Conservation (phyloP, 2,329 filamentous ascomycete genomes). For the Cladosporium cucumerinum region DNA sequence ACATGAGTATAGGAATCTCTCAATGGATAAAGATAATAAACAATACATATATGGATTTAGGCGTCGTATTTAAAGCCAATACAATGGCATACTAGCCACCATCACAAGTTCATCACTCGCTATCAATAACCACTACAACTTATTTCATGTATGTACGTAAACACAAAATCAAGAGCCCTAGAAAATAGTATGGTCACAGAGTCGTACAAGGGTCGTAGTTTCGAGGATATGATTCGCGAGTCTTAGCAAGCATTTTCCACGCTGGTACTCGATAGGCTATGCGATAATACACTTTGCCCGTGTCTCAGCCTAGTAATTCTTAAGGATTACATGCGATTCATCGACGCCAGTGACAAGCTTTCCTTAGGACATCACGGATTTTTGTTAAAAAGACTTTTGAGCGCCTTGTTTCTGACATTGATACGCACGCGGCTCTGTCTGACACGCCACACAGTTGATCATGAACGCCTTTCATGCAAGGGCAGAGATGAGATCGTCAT, state of each 20-base stretch:
- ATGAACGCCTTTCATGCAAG: neutral
- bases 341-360: neutral
- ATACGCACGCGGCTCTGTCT: neutral
- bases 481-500: slow-evolving; percentile 5
- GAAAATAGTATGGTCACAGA: neutral
- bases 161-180: no score
- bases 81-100: neutral
- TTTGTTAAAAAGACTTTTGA: neutral
- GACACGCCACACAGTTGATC: neutral
- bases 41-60: neutral
- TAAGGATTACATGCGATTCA: neutral
- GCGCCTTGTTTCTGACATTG: neutral
- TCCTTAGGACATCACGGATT: neutral
- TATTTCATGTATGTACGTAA: no score
- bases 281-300: neutral
- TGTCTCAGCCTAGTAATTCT: neutral
- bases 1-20: no score
- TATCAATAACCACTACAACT: neutral
- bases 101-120: neutral
- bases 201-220: neutral
- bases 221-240: neutral
- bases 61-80: neutral
- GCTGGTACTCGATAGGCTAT: neutral
- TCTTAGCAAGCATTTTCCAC: neutral
- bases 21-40: neutral